phyloP scores from a whole-genome alignment of 345 rosid species.

The Populus davidiana region DNA sequence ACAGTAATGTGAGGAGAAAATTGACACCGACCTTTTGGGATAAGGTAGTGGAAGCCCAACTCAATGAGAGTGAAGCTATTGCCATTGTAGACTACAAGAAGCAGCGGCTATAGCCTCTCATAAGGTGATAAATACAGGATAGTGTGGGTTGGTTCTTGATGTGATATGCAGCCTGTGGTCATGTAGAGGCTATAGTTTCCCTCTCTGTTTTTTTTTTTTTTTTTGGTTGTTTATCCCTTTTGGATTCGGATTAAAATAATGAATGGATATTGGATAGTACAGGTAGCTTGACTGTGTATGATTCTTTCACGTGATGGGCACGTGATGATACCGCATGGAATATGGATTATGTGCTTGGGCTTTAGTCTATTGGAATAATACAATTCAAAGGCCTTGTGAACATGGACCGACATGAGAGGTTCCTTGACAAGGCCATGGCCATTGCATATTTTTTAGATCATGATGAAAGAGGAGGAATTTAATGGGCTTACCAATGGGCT shows the following conservation, averaged over 20 bases:
- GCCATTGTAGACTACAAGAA: constrained; percentile 38
- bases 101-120: constrained; percentile 12
- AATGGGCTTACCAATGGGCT: too few relatives aligned
- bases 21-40: constrained; percentile 41
- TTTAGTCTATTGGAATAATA: too few relatives aligned
- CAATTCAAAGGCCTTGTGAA: too few relatives aligned
- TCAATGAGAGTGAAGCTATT: constrained; percentile 47
- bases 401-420: too few relatives aligned
- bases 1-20: neutral
- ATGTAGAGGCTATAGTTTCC: neutral
- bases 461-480: too few relatives aligned
- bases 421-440: too few relatives aligned
- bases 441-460: too few relatives aligned
- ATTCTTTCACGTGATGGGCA: too few relatives aligned
- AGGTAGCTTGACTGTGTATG: too few relatives aligned
- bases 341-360: too few relatives aligned
- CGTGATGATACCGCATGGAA: too few relatives aligned
- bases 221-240: neutral
- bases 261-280: neutral
- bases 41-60: constrained; percentile 42
- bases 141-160: neutral
- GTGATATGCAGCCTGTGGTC: constrained; percentile 12
- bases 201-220: too few relatives aligned
- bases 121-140: neutral
- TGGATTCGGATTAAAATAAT: neutral